Base-by-base conservation (phyloP, 129 eudicot species). In the Escallonia rubra region DNA sequence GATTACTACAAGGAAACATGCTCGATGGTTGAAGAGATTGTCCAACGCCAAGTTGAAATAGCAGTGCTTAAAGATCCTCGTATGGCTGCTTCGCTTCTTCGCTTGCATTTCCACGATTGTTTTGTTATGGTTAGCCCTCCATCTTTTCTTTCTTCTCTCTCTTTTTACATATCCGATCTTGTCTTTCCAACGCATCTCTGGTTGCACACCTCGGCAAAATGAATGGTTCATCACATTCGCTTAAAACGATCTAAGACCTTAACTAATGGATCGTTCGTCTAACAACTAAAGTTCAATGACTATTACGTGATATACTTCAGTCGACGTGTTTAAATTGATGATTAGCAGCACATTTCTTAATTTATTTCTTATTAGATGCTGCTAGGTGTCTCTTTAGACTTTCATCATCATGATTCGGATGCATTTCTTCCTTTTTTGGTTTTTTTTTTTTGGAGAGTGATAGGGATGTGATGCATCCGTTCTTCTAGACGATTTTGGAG, bases 61-160 rank as follows among this genome's bases (percentile, higher is more conserved):
- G 82, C 79, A 60, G 78, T 82, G 15, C 65, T 69, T 41, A 77
- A 69, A 77, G 86, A 86, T 65, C 92, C 92, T 13, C 67, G 88
- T 53, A 78, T 82, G 80, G 88, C 92, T 10, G 88, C 92, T 50
- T 80, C 87, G 5, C 84, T 85, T 76, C 85, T 85, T 54, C 81
- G 87, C 61, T 53, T 86, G 57, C 91, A 86, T 72, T 86, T 86
- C 76, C 91, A 86, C 61, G 91, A 82, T 41, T 86, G 91, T 56
- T 86, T 86, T 65, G 92, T 82, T 63, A 66, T 79, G 88, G 92
- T 86, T 56, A 66, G n/a, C 4, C 40, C 47, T 59, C 54, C 14
- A 45, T 46, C 59, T 16, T 47, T 4, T 10, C 49, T 43, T 40
- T 15, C 9, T 0, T 51, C 47, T 50, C 8, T 7, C 14, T 34